Evolutionary conservation across 371 early-diverging fungal species (phyloP), one percentile per base, ranked within the genome.

Genomic region (Dinochytrium kinnereticum): DNA sequence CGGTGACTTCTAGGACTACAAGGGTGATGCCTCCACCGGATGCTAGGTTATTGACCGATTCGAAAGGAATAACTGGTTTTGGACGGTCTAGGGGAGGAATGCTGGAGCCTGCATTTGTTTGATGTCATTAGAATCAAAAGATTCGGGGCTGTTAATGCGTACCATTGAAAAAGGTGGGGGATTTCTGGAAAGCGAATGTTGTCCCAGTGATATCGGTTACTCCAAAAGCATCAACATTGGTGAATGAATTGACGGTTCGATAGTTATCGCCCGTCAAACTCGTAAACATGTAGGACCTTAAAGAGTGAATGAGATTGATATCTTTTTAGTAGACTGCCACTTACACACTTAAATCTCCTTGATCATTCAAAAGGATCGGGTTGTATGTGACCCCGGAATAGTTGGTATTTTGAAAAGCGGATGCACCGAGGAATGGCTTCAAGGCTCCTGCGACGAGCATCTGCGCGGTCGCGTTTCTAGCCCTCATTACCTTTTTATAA

Each of bases 401-500:
- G n/a, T 33, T 31, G 7, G 70, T 59, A 21, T 61, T 69, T 51
- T 33, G 33, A 49, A 74, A 66, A 24, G 59, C 69, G 26, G 38
- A 33, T 5, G 17, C 2, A 37, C 44, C 68, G 7, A 74, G 21
- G 37, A 44, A 40, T 34, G 15, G 38, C 21, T 24, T 49, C 24
- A 69, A 59, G 19, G 3, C 50, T 19, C 39, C 44, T 13, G 15
- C 38, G 26, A 53, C 69, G 17, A 36, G 10, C 19, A 2, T 5
- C 21, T 53, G 51, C 36, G 34, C 39, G 38, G 40, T 67, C 26
- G 19, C 67, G 13, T n/a, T 66, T 40, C 28, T 28, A 33, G 31
- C 17, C 13, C 51, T 73, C 51, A 68, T 40, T 1, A 26, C 57
- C 68, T 73, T 21, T 67, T 68, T 55, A n/a, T n/a, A n/a, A n/a